These are phyloP conservation scores for Grigorovia jiainica DNA, from an alignment of 805 yeast genomes.

Conservation along the genomic window DNA sequence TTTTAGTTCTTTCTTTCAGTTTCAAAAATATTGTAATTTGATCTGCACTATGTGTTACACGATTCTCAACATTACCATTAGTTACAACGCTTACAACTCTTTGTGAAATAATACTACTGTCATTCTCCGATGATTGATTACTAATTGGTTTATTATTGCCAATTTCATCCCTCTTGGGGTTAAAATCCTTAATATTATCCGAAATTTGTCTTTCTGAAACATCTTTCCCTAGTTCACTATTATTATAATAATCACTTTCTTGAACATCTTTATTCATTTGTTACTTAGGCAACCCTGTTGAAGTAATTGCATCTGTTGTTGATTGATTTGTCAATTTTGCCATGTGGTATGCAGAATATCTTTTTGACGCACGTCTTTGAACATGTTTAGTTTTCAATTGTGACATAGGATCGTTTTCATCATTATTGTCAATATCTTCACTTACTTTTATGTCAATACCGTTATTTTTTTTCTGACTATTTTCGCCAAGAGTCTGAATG, in stretches of 20 bases:
- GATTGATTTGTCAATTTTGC: slow-evolving; percentile 56
- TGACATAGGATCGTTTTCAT: slow-evolving; percentile 48
- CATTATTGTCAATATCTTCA: slow-evolving; percentile 8
- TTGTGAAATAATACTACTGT: no score
- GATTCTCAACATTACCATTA: neutral
- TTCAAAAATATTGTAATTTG: slow-evolving; percentile 37
- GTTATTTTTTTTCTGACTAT: neutral
- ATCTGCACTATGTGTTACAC: no score
- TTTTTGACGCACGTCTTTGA: slow-evolving; percentile 85
- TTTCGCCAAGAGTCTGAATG: no score
- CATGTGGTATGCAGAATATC: slow-evolving; percentile 90
- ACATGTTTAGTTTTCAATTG: slow-evolving; percentile 74
- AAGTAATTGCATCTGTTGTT: slow-evolving; percentile 18
- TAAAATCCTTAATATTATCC: no score
- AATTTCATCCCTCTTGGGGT: no score
- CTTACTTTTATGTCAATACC: neutral
- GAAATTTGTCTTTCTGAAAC: no score
- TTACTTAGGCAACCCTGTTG: slow-evolving; percentile 12
- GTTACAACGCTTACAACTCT: no score
- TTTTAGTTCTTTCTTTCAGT: slow-evolving; percentile 46
- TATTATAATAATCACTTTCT: no score
- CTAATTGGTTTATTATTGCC: no score
- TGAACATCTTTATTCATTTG: neutral
- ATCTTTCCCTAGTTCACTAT: no score
- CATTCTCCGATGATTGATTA: no score